Conservation (phyloP, 192 early-diverging fungal species). For the Linnemannia elongata region DNA sequence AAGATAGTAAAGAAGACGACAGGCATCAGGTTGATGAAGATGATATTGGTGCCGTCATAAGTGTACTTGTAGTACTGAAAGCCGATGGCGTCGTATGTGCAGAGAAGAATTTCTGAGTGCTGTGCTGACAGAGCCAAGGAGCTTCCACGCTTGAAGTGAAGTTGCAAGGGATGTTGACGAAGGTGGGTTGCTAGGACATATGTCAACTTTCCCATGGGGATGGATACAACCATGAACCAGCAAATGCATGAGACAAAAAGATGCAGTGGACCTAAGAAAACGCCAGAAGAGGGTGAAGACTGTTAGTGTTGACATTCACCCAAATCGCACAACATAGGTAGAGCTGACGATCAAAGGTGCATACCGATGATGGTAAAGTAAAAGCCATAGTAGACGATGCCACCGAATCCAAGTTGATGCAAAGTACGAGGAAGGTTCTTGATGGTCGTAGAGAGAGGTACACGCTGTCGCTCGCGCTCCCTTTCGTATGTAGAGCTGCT, state of each 20-base stretch:
- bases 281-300: constrained; percentile 23
- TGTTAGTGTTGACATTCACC: not conserved
- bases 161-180: constrained; percentile 80
- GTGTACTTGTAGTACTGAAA: constrained; percentile 97
- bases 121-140: constrained; percentile 30
- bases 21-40: constrained; percentile 93
- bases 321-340: not conserved
- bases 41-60: constrained; percentile 95
- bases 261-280: constrained; percentile 79
- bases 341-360: not conserved
- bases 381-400: constrained; percentile 63
- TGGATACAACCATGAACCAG: constrained; percentile 88
- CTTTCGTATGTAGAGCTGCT: constrained; percentile 20
- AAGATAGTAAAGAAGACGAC: constrained; percentile 87
- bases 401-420: constrained; percentile 57
- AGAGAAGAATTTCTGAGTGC: constrained; percentile 79
- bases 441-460: constrained; percentile 10
- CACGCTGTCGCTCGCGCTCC: constrained; percentile 21
- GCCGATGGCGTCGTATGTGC: constrained; percentile 91
- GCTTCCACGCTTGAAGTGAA: constrained; percentile 77
- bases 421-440: constrained; percentile 36
- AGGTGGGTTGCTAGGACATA: constrained; percentile 85
- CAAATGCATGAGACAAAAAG: constrained; percentile 80
- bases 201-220: constrained; percentile 96
- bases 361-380: constrained; percentile 63